Conservation (phyloP, 1,139 yeast genomes). For the Arxiozyma heterogenica region DNA sequence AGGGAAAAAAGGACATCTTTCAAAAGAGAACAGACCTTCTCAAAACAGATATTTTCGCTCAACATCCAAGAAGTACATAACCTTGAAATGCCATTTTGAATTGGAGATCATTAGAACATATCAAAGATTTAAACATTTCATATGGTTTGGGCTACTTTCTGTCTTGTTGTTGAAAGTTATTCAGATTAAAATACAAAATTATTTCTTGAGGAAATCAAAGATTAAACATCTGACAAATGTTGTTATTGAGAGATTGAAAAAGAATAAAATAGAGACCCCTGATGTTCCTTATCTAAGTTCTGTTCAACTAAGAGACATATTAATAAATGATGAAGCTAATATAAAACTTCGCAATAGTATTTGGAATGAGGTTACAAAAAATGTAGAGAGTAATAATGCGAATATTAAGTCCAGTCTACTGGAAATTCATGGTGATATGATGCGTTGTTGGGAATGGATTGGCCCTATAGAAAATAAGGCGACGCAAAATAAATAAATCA, state of each 20-base stretch:
- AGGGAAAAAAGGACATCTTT: constrained; percentile 32
- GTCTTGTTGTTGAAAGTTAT: constrained; percentile 23
- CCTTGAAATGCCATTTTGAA: constrained; percentile 51
- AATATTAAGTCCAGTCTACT: constrained; percentile 30
- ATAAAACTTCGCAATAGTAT: constrained; percentile 41
- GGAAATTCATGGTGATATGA: constrained; percentile 78
- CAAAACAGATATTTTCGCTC: constrained; percentile 55
- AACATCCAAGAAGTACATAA: constrained; percentile 58
- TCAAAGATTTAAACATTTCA: constrained; percentile 35
- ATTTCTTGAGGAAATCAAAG: constrained; percentile 34
- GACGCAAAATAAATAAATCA: neutral
- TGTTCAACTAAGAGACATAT: constrained; percentile 67
- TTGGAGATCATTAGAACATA: constrained; percentile 46
- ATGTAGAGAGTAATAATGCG: constrained; percentile 50
- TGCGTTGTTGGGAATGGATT: constrained; percentile 88
- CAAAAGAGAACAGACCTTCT: constrained; percentile 22
- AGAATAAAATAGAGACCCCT: constrained; percentile 28
- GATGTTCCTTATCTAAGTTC: constrained; percentile 47
- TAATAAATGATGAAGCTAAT: constrained; percentile 38
- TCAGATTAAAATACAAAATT: constrained; percentile 33
- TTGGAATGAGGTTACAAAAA: constrained; percentile 55
- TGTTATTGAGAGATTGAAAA: constrained; percentile 40
- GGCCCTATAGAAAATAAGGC: constrained; percentile 30
- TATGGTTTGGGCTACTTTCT: constrained; percentile 30
- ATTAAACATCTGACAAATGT: constrained; percentile 29